phyloP scores from a whole-genome alignment of 306 rosid species.

The Prosopis cineraria region DNA sequence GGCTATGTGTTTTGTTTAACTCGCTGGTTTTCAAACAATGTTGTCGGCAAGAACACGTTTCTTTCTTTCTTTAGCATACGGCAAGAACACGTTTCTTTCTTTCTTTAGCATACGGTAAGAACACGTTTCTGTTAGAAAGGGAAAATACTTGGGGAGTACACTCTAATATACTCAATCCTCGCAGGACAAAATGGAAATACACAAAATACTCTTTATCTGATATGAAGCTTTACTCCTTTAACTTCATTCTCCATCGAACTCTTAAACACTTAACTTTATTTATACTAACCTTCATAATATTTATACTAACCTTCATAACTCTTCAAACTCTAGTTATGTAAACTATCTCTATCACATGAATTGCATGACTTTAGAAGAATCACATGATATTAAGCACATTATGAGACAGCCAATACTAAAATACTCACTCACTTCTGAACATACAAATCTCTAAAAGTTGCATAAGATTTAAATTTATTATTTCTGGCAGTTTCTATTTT shows the following conservation, averaged over 20 bases:
- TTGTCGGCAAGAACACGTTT: conserved; percentile 34
- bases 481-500: not conserved
- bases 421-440: not conserved
- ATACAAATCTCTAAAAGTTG: not conserved
- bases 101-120: too few species aligned
- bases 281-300: not conserved
- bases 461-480: too few species aligned
- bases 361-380: not conserved
- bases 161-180: not conserved
- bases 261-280: too few species aligned
- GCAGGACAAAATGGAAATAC: too few species aligned
- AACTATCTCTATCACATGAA: not conserved
- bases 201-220: too few species aligned
- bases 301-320: not conserved
- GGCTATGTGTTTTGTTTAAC: not conserved
- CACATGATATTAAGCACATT: not conserved
- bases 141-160: not conserved
- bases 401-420: not conserved
- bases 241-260: too few species aligned
- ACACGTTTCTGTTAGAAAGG: not conserved
- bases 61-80: too few species aligned
- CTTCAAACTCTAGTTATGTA: not conserved
- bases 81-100: too few species aligned
- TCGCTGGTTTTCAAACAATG: not conserved
- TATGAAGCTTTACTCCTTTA: too few species aligned